These are phyloP conservation scores for Colletotrichum karsti DNA, from an alignment of 2,329 filamentous ascomycete species.

Conservation along the genomic window DNA sequence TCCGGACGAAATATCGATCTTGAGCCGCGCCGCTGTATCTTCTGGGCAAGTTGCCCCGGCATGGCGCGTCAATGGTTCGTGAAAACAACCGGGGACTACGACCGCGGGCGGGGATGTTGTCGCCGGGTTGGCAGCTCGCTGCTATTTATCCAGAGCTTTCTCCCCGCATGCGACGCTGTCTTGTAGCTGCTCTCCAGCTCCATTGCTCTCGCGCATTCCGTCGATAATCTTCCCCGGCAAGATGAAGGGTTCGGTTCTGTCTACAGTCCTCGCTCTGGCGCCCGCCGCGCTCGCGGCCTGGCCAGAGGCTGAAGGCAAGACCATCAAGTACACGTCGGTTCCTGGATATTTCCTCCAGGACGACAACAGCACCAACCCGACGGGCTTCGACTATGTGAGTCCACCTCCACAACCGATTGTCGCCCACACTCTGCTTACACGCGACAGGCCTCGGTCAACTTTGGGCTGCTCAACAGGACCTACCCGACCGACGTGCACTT, in stretches of 20 bases:
- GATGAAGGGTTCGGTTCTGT: constrained; percentile 43
- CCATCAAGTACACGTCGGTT: constrained; percentile 68
- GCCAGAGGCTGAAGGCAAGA: constrained; percentile 42
- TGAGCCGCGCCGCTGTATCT: constrained; percentile 5
- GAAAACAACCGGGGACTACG: constrained; percentile 8
- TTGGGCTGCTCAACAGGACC: constrained; percentile 70
- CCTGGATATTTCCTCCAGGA: constrained; percentile 73
- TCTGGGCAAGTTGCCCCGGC: constrained; percentile 26
- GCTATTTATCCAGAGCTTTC: constrained; percentile 23
- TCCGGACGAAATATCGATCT: constrained; percentile 20
- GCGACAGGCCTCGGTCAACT: constrained; percentile 64
- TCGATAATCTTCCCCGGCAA: constrained; percentile 30
- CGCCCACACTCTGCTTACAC: not conserved
- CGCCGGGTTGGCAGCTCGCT: not conserved
- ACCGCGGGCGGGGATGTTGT: constrained; percentile 3
- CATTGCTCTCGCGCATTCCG: not conserved
- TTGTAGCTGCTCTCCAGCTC: not conserved
- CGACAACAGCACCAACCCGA: constrained; percentile 61
- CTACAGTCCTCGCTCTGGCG: constrained; percentile 38
- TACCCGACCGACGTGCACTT: constrained; percentile 63
- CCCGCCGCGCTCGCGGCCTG: constrained; percentile 39
- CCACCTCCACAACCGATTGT: not conserved
- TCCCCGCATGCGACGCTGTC: constrained; percentile 14
- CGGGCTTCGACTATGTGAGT: constrained; percentile 71
- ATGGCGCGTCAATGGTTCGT: constrained; percentile 24